These are phyloP conservation scores for Septoria petroselini DNA, from an alignment of 2,329 filamentous ascomycete species.

Conservation along the genomic window DNA sequence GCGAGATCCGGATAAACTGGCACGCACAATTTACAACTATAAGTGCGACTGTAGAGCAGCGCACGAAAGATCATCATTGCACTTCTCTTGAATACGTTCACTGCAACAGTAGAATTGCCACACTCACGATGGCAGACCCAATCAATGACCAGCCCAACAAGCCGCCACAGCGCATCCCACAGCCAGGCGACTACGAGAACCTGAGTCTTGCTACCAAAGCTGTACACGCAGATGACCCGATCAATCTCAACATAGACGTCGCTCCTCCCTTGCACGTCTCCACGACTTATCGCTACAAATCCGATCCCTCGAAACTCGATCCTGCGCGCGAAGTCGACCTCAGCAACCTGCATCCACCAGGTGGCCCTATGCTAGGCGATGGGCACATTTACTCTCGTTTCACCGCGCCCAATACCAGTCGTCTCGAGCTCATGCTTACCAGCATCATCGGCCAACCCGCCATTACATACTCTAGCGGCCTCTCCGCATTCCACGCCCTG, in stretches of 20 bases:
- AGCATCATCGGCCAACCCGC: constrained; percentile 66
- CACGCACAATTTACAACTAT: not conserved
- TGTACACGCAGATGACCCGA: constrained; percentile 39
- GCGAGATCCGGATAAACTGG: not conserved
- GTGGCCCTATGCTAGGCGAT: constrained; percentile 50
- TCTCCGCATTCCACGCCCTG: constrained; percentile 84
- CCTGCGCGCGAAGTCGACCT: constrained; percentile 31
- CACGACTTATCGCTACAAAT: constrained; percentile 81
- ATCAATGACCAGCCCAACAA: constrained; percentile 26
- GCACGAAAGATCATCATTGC: constrained; percentile 7
- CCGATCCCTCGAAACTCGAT: constrained; percentile 63
- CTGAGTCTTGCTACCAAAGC: constrained; percentile 35
- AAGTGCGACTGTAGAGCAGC: not conserved
- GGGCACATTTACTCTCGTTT: constrained; percentile 81
- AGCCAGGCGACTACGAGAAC: constrained; percentile 16
- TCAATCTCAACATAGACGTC: constrained; percentile 58
- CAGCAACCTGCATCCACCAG: constrained; percentile 30
- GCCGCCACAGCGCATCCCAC: constrained; percentile 20
- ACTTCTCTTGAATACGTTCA: not conserved
- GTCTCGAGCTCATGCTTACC: constrained; percentile 78
- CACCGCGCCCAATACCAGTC: constrained; percentile 72
- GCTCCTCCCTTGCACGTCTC: constrained; percentile 87
- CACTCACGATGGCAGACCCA: constrained; percentile 13
- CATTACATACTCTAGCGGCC: constrained; percentile 78
- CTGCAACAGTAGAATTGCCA: no score